Conservation (phyloP, 495 filamentous ascomycete species). For the Clohesyomyces aquaticus region DNA sequence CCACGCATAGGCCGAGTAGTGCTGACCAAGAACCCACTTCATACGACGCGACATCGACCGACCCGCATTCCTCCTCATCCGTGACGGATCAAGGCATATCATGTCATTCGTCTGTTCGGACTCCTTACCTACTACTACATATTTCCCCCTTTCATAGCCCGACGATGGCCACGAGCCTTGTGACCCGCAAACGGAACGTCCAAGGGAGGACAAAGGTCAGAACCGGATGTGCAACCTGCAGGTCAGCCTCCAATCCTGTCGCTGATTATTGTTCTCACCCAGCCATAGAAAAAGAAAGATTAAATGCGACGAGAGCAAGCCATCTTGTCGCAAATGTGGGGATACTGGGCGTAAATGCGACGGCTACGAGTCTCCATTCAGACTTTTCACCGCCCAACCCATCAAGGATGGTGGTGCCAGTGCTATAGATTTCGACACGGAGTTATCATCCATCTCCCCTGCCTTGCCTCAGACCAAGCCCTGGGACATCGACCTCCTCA, state of each 20-base stretch:
- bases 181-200: conserved; percentile 21
- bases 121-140: too few relatives aligned
- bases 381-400: conserved; percentile 24
- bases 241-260: conserved; percentile 20
- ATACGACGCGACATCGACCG: conserved; percentile 3
- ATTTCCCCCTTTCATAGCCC: conserved; percentile 2
- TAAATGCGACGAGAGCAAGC: conserved; percentile 44
- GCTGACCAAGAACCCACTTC: conserved; percentile 12
- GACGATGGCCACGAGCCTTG: conserved; percentile 18
- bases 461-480: conserved; percentile 26
- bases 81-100: neutral
- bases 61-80: conserved; percentile 9
- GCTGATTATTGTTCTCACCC: conserved; percentile 13
- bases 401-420: conserved; percentile 37
- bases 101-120: conserved; percentile 23
- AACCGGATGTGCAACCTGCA: conserved; percentile 27
- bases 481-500: conserved; percentile 39
- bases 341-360: conserved; percentile 37
- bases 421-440: conserved; percentile 38
- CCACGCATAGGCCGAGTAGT: neutral
- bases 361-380: conserved; percentile 46
- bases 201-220: conserved; percentile 15
- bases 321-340: conserved; percentile 44
- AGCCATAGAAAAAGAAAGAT: conserved; percentile 26
- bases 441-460: conserved; percentile 13